Percentiles rank a stretch among this genome's conserved stretches.
Evolutionary conservation across 2,329 filamentous ascomycete species (phyloP).

Genomic region (Fusarium keratoplasticum): DNA sequence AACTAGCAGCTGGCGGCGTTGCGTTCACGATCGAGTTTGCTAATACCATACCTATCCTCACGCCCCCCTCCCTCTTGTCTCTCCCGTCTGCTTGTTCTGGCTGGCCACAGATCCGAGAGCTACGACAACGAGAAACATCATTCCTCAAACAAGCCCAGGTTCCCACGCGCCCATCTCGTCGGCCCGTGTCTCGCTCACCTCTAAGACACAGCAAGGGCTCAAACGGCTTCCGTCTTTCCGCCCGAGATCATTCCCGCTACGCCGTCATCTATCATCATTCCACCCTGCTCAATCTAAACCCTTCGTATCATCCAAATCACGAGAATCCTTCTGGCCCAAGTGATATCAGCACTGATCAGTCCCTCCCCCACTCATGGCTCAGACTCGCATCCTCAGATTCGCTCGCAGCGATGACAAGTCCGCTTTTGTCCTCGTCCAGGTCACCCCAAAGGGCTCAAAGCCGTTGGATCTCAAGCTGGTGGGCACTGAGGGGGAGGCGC

Average conservation of each 20-base stretch:
- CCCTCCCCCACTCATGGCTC: slow-evolving; percentile 36
- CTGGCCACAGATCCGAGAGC: neutral
- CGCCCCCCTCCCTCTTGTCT: neutral
- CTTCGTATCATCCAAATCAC: slow-evolving; percentile 14
- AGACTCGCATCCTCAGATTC: slow-evolving; percentile 65
- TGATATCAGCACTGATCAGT: slow-evolving; percentile 9
- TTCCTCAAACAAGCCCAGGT: slow-evolving; percentile 26
- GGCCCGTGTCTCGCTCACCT: slow-evolving; percentile 37
- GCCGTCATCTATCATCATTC: slow-evolving; percentile 33
- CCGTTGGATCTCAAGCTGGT: slow-evolving; percentile 74
- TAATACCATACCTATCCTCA: neutral
- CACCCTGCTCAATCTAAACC: slow-evolving; percentile 21
- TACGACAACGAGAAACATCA: slow-evolving; percentile 12
- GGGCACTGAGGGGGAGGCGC: slow-evolving; percentile 74
- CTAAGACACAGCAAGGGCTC: slow-evolving; percentile 9
- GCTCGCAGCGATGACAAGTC: slow-evolving; percentile 64
- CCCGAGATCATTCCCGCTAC: slow-evolving; percentile 17
- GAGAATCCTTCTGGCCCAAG: slow-evolving; percentile 9
- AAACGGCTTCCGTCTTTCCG: slow-evolving; percentile 18
- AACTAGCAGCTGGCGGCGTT: slow-evolving; percentile 5
- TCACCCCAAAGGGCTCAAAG: slow-evolving; percentile 61
- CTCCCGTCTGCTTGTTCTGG: neutral
- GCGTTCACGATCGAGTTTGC: neutral
- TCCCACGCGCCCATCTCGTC: slow-evolving; percentile 23
- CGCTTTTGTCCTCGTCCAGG: slow-evolving; percentile 70